Percentiles rank a stretch among this genome's conserved stretches.
phyloP scores from a whole-genome alignment of 1,139 yeast genomes.

The Blastobotrys elegans region DNA sequence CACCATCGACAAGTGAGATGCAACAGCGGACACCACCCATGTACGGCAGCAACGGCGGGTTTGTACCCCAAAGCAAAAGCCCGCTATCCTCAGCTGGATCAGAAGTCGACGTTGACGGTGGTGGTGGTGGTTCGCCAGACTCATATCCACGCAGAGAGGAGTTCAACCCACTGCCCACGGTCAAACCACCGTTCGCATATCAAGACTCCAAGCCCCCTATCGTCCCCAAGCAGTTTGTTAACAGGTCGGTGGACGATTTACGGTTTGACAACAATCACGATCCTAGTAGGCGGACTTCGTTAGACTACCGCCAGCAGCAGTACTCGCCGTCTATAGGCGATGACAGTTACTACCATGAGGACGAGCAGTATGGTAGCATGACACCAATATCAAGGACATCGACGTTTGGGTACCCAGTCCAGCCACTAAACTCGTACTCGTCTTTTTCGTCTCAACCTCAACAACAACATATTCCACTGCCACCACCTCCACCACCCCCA shows the following conservation, averaged over 20 bases:
- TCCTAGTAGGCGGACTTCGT: not conserved
- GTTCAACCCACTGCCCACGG: not conserved
- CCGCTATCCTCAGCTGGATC: not conserved
- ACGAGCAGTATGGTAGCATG: not conserved
- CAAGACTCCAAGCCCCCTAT: not conserved
- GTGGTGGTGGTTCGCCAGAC: not conserved
- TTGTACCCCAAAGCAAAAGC: not conserved
- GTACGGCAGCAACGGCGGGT: not conserved
- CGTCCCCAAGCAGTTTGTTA: not conserved
- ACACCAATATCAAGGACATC: constrained; percentile 2
- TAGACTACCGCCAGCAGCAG: constrained; percentile 3
- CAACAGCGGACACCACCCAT: not conserved
- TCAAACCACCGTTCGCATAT: constrained; percentile 9
- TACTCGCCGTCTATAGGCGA: not conserved
- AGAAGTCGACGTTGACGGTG: not conserved
- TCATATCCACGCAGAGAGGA: not conserved
- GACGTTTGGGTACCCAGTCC: constrained; percentile 1
- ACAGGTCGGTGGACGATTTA: constrained; percentile 4
- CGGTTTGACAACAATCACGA: not conserved
- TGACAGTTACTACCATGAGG: not conserved
- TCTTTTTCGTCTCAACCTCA: not conserved
- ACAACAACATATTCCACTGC: not conserved
- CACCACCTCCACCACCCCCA: not conserved
- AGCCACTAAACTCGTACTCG: constrained; percentile 6
- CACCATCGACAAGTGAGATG: not conserved